phyloP scores from a whole-genome alignment of 352 stramenopile species.

The Phytophthora ohioensis region DNA sequence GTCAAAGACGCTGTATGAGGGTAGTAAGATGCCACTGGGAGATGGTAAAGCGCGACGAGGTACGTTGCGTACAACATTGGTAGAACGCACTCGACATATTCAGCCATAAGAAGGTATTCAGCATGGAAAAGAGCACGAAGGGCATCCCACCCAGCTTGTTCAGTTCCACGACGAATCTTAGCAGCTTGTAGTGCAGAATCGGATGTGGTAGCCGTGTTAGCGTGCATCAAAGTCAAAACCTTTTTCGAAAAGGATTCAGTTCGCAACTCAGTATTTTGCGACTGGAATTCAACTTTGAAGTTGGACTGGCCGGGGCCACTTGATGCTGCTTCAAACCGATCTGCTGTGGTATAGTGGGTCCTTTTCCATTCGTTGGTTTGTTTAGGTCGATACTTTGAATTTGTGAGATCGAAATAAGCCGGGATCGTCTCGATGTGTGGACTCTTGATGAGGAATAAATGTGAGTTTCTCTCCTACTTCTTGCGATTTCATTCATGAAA shows the following conservation, averaged over 20 bases:
- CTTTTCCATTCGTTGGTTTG: not conserved
- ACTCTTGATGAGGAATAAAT: not conserved
- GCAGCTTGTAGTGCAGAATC: not conserved
- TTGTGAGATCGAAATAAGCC: not conserved
- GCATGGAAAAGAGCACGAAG: conserved; percentile 32
- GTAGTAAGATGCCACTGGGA: conserved; percentile 38
- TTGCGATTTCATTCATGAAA: conserved; percentile 1
- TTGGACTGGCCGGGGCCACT: not conserved
- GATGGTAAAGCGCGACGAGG: conserved; percentile 12
- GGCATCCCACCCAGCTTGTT: conserved; percentile 13
- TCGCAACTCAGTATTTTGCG: not conserved
- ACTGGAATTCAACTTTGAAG: not conserved
- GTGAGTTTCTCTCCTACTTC: not conserved
- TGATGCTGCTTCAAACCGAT: not conserved
- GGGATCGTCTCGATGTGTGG: not conserved
- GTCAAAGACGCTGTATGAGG: conserved; percentile 11
- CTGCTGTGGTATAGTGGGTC: too few species aligned
- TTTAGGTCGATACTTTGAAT: not conserved
- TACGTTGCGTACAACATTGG: conserved; percentile 34
- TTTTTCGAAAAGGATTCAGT: not conserved
- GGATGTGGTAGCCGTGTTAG: not conserved
- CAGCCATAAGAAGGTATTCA: conserved; percentile 33
- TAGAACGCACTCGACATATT: conserved; percentile 42
- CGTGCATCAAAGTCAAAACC: not conserved
- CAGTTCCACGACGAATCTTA: not conserved